A percentile compares a stretch with the other conserved stretches of the same genome.
phyloP scores from a whole-genome alignment of 495 filamentous ascomycete species.

The Hyaloscypha finlandica region DNA sequence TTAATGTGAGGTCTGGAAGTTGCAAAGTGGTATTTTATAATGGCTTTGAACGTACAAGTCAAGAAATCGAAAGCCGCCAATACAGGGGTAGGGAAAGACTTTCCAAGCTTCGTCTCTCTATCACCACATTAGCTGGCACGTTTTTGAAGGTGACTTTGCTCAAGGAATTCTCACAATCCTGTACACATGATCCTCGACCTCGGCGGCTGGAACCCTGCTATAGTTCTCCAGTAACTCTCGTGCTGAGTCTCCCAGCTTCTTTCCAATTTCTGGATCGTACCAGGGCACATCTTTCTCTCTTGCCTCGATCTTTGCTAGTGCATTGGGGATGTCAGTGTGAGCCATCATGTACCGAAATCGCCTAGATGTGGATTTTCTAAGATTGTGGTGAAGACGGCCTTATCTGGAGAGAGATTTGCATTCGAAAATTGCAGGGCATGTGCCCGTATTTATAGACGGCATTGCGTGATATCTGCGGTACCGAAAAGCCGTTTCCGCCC shows the following conservation, averaged over 20 bases:
- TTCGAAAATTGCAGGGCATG: too few relatives aligned
- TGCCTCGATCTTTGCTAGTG: conserved; percentile 1
- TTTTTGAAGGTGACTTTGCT: background rate
- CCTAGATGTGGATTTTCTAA: too few relatives aligned
- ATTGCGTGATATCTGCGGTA: too few relatives aligned
- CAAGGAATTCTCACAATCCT: conserved; percentile 28
- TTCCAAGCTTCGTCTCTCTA: conserved; percentile 43
- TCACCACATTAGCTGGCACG: background rate
- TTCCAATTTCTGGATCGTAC: conserved; percentile 10
- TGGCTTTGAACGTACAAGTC: conserved; percentile 33
- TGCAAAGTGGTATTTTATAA: background rate
- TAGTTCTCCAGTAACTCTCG: conserved; percentile 33
- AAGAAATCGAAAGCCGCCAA: conserved; percentile 44
- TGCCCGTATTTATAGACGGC: too few relatives aligned
- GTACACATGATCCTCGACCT: conserved; percentile 32
- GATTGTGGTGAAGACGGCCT: too few relatives aligned
- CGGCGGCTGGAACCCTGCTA: conserved; percentile 30
- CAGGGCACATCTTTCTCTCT: conserved; percentile 13
- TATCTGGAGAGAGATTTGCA: too few relatives aligned
- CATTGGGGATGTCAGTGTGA: conserved; percentile 11
- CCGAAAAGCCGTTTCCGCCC: too few relatives aligned
- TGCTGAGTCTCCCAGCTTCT: conserved; percentile 10
- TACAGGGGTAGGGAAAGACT: conserved; percentile 43
- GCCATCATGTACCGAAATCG: background rate
- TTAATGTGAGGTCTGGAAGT: background rate